Percentiles rank a stretch among this genome's conserved stretches.
Conservation (phyloP, 306 rosid genomes). For the Hippophae rhamnoides region DNA sequence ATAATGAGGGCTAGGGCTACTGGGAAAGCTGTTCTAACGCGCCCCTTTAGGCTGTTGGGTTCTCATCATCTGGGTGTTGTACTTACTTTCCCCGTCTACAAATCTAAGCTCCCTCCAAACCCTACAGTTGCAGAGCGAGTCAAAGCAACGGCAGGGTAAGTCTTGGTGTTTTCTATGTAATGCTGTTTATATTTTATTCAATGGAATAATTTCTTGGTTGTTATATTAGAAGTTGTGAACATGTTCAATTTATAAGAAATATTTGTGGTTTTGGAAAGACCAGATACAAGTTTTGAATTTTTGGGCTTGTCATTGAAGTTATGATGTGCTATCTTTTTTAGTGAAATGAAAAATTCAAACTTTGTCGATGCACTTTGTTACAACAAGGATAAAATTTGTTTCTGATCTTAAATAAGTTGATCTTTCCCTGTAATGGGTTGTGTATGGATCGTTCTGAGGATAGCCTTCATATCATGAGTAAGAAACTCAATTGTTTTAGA, state of each 20-base stretch:
- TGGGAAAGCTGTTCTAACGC: slow-evolving; percentile 94
- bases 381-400: no score
- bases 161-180: slow-evolving; percentile 1
- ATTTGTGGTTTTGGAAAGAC: not conserved
- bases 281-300: not conserved
- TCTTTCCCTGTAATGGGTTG: no score
- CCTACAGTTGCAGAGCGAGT: slow-evolving; percentile 64
- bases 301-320: not conserved
- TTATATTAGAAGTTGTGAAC: not conserved
- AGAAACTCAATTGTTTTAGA: no score
- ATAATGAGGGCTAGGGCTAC: slow-evolving; percentile 95
- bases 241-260: not conserved
- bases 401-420: no score
- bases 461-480: no score
- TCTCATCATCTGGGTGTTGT: slow-evolving; percentile 99
- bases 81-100: slow-evolving; percentile 93
- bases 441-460: no score
- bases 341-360: no score
- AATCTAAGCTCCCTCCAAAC: slow-evolving; percentile 58
- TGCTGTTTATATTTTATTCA: not conserved
- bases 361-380: no score
- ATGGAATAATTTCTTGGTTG: not conserved
- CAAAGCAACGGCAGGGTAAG: slow-evolving; percentile 89
- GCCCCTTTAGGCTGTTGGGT: slow-evolving; percentile 81
- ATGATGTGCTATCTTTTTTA: no score